Conservation (phyloP, 1,284 basidiomycete species). For the Tylopilus sp. region DNA sequence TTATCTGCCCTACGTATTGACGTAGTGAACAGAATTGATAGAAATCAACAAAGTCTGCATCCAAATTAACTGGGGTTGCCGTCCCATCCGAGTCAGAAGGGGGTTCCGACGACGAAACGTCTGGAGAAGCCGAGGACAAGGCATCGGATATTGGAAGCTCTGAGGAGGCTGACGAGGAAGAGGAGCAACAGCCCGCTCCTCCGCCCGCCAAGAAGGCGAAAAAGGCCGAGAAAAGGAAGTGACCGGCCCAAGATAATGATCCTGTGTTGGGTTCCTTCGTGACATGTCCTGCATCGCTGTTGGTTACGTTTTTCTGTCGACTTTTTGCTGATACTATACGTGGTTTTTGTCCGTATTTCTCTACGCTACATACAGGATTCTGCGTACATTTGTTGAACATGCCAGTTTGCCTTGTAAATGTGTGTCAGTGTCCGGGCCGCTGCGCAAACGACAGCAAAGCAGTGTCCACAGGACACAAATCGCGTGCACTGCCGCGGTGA, state of each 20-base stretch:
- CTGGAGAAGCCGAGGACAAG: constrained; percentile 32
- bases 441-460: constrained; percentile 36
- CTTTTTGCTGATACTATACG: constrained; percentile 29
- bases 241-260: constrained; percentile 6
- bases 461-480: constrained; percentile 29
- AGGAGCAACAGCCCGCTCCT: constrained; percentile 26
- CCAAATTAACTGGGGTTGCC: constrained; percentile 25
- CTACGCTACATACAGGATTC: constrained; percentile 25
- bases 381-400: constrained; percentile 4
- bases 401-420: constrained; percentile 14
- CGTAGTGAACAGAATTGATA: constrained; percentile 17
- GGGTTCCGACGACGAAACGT: constrained; percentile 20
- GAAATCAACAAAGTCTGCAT: constrained; percentile 24
- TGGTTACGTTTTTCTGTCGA: constrained; percentile 10
- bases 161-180: constrained; percentile 16
- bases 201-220: constrained; percentile 36
- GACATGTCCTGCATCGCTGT: constrained; percentile 4
- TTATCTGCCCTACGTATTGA: constrained; percentile 8
- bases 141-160: constrained; percentile 33
- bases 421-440: constrained; percentile 21
- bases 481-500: constrained; percentile 19
- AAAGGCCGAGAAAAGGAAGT: constrained; percentile 36
- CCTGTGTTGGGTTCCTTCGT: constrained; percentile 6
- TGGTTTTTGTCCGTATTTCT: constrained; percentile 31
- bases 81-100: constrained; percentile 31